Conservation (phyloP, 768 basidiomycete species). For the Cyathus striatus region DNA sequence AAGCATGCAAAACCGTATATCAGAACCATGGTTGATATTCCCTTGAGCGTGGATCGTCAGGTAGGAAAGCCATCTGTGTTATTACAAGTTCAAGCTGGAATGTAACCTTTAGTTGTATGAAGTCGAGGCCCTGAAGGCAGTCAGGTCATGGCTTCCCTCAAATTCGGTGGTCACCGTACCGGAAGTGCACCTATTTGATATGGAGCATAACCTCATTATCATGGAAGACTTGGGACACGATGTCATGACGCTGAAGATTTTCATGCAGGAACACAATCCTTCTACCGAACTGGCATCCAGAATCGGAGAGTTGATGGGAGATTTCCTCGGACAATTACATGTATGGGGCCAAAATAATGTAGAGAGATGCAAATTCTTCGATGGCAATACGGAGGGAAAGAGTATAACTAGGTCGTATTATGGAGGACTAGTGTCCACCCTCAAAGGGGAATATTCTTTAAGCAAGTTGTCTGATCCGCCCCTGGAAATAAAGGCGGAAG, state of each 20-base stretch:
- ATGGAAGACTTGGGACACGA: slow-evolving; percentile 56
- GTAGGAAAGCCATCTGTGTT: slow-evolving; percentile 22
- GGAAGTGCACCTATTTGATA: slow-evolving; percentile 43
- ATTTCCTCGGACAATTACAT: slow-evolving; percentile 52
- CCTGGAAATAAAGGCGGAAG: slow-evolving; percentile 28
- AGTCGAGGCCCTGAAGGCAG: slow-evolving; percentile 44
- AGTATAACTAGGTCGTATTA: slow-evolving; percentile 36
- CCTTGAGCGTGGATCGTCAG: slow-evolving; percentile 42
- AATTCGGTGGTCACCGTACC: slow-evolving; percentile 44
- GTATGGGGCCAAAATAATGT: slow-evolving; percentile 32
- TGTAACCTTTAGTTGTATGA: slow-evolving; percentile 24
- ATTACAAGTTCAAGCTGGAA: slow-evolving; percentile 2
- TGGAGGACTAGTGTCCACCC: slow-evolving; percentile 35
- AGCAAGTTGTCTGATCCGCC: slow-evolving; percentile 36
- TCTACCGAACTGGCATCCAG: slow-evolving; percentile 23
- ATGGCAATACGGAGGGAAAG: slow-evolving; percentile 33
- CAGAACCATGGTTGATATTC: slow-evolving; percentile 16
- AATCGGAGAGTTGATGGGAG: slow-evolving; percentile 50
- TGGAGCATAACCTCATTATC: slow-evolving; percentile 43
- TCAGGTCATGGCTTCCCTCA: slow-evolving; percentile 28
- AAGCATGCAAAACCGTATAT: slow-evolving; percentile 52
- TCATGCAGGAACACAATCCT: slow-evolving; percentile 25
- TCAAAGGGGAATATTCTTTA: slow-evolving; percentile 22
- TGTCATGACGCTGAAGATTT: slow-evolving; percentile 34
- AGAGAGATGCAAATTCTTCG: slow-evolving; percentile 25